Conservation (phyloP, 2,329 filamentous ascomycete species). For the Ampelomyces quisqualis region DNA sequence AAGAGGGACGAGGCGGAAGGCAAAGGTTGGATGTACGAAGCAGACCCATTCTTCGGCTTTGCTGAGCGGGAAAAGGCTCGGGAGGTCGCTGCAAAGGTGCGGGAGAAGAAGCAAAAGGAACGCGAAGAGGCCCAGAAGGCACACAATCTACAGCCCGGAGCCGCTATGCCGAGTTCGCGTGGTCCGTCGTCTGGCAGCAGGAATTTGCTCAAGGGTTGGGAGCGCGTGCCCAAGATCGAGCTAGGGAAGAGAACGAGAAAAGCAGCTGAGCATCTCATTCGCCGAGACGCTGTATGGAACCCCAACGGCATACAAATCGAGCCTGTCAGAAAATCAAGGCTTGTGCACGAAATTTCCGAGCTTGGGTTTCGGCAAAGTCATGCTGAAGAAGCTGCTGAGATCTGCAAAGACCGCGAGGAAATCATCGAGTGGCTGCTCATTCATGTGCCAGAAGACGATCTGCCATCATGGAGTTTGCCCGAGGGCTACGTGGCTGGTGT, state of each 20-base stretch:
- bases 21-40: slow-evolving; percentile 87
- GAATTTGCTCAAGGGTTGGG: slow-evolving; percentile 71
- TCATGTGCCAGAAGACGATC: slow-evolving; percentile 93
- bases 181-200: slow-evolving; percentile 39
- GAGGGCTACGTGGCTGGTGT: slow-evolving; percentile 90
- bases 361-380: slow-evolving; percentile 89
- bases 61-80: slow-evolving; percentile 79
- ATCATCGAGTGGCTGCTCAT: slow-evolving; percentile 94
- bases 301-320: slow-evolving; percentile 70
- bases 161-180: slow-evolving; percentile 30
- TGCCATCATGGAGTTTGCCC: slow-evolving; percentile 89
- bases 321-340: slow-evolving; percentile 55
- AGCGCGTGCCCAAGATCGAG: slow-evolving; percentile 82
- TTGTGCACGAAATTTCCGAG: slow-evolving; percentile 72
- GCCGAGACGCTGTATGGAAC: slow-evolving; percentile 83
- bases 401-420: slow-evolving; percentile 91
- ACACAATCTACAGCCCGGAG: slow-evolving; percentile 49
- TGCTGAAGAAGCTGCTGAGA: slow-evolving; percentile 79
- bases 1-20: slow-evolving; percentile 74
- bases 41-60: slow-evolving; percentile 83
- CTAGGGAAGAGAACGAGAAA: slow-evolving; percentile 80
- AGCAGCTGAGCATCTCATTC: slow-evolving; percentile 76
- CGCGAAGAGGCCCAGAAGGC: slow-evolving; percentile 63
- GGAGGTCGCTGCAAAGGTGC: slow-evolving; percentile 74
- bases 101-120: slow-evolving; percentile 61